phyloP scores from a whole-genome alignment of 2,329 filamentous ascomycete genomes.

The Colletotrichum sp. region DNA sequence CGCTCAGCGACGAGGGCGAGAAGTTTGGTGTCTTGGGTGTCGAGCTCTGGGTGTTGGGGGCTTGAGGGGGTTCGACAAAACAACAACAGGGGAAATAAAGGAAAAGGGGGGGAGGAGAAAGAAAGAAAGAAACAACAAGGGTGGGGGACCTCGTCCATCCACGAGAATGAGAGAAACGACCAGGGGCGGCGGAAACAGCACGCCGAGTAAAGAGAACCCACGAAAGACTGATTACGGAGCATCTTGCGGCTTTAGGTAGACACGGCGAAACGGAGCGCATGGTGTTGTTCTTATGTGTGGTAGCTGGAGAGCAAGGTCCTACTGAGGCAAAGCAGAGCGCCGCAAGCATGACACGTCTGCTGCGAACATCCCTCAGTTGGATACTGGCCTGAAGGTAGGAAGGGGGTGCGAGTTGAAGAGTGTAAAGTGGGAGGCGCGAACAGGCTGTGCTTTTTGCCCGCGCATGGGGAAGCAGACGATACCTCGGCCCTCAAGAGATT shows the following conservation, averaged over 20 bases:
- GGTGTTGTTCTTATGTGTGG: not conserved
- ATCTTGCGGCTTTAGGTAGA: not conserved
- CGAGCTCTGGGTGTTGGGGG: constrained; percentile 91
- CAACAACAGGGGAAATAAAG: not conserved
- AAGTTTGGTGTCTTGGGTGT: constrained; percentile 93
- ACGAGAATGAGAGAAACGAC: not conserved
- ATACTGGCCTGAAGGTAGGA: not conserved
- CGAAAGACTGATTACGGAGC: not conserved
- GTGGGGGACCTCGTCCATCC: not conserved
- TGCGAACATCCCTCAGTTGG: not conserved
- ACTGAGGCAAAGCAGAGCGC: not conserved
- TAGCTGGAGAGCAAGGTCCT: not conserved
- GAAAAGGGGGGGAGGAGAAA: not conserved
- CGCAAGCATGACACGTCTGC: not conserved
- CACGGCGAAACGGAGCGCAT: not conserved
- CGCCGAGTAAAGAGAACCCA: not conserved
- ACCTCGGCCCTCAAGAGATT: not conserved
- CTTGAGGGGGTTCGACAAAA: constrained; percentile 24
- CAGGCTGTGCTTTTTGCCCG: not conserved
- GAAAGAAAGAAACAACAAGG: not conserved
- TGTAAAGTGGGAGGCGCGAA: not conserved
- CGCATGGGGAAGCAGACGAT: not conserved
- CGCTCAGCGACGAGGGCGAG: constrained; percentile 87
- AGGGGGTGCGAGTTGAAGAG: not conserved
- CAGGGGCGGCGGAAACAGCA: not conserved